Percentiles rank a stretch among this genome's conserved stretches.
These are phyloP conservation scores for Fraxinus floribunda DNA, from an alignment of 305 asterid genomes.

Conservation along the genomic window DNA sequence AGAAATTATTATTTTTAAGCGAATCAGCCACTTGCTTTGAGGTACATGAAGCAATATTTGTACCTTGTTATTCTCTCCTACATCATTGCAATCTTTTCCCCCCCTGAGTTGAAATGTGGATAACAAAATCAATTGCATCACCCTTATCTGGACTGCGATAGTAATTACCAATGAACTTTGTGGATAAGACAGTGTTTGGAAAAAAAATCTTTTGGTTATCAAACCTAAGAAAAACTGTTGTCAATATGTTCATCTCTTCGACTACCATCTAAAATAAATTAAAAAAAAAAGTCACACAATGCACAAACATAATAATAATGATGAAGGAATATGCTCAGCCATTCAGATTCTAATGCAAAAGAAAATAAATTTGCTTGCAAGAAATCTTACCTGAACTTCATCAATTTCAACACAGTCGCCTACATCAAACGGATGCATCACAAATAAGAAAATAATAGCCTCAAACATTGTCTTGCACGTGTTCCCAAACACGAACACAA, in stretches of 20 bases:
- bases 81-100: slow-evolving; percentile 62
- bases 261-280: slow-evolving; percentile 65
- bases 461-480: slow-evolving; percentile 80
- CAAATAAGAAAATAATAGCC: slow-evolving; percentile 79
- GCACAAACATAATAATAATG: neutral
- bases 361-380: neutral
- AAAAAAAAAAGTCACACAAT: neutral
- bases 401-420: slow-evolving; percentile 87
- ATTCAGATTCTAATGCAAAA: neutral
- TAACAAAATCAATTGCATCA: slow-evolving; percentile 68
- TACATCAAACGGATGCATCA: slow-evolving; percentile 90
- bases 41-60: neutral
- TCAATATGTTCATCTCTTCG: slow-evolving; percentile 83
- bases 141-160: slow-evolving; percentile 66
- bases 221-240: slow-evolving; percentile 64
- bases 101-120: slow-evolving; percentile 65
- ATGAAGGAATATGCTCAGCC: neutral
- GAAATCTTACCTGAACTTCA: slow-evolving; percentile 62
- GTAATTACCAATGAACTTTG: slow-evolving; percentile 72
- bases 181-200: slow-evolving; percentile 66
- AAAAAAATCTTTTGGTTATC: slow-evolving; percentile 72
- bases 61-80: slow-evolving; percentile 74
- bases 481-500: slow-evolving; percentile 83
- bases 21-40: neutral
- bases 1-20: neutral